Percentiles rank a stretch among this genome's conserved stretches.
phyloP scores from a whole-genome alignment of 2,329 filamentous ascomycete species.

The Trichoderma semiorbis region DNA sequence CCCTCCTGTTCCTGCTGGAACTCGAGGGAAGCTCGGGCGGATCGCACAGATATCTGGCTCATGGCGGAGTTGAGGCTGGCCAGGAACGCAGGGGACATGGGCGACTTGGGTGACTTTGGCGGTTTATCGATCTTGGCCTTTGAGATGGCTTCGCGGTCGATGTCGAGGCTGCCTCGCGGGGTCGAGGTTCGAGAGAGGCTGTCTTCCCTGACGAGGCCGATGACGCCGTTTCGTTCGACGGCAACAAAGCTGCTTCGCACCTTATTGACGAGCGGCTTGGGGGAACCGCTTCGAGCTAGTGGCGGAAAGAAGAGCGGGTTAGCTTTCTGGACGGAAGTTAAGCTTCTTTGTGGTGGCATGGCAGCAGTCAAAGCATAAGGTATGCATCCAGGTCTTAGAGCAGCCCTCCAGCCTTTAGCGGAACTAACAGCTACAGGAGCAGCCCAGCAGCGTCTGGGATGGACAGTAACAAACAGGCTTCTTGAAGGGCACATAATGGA shows the following conservation, averaged over 20 bases:
- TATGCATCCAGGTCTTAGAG: background rate
- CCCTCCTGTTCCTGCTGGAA: slow-evolving; percentile 6
- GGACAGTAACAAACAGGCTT: slow-evolving; percentile 14
- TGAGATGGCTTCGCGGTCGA: slow-evolving; percentile 33
- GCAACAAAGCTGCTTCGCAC: slow-evolving; percentile 73
- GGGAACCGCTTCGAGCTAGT: slow-evolving; percentile 39
- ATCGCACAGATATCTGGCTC: slow-evolving; percentile 29
- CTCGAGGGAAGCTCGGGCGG: slow-evolving; percentile 21
- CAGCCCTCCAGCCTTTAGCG: background rate
- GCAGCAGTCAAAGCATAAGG: background rate
- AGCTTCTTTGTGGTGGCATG: background rate
- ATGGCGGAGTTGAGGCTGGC: slow-evolving; percentile 19
- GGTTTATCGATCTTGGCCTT: slow-evolving; percentile 26
- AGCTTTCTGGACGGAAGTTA: slow-evolving; percentile 10
- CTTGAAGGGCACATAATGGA: slow-evolving; percentile 23
- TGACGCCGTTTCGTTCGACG: slow-evolving; percentile 62
- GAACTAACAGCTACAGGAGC: slow-evolving; percentile 16
- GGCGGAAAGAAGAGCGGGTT: slow-evolving; percentile 25
- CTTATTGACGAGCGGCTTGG: slow-evolving; percentile 70
- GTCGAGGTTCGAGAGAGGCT: slow-evolving; percentile 37
- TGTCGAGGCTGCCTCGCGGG: slow-evolving; percentile 35
- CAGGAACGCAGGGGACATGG: slow-evolving; percentile 26
- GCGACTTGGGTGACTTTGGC: slow-evolving; percentile 26
- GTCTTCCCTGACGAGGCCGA: slow-evolving; percentile 47
- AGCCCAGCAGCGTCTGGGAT: slow-evolving; percentile 12